Evolutionary conservation across 305 asterid species (phyloP).

Genomic region (Solanum hybrid): DNA sequence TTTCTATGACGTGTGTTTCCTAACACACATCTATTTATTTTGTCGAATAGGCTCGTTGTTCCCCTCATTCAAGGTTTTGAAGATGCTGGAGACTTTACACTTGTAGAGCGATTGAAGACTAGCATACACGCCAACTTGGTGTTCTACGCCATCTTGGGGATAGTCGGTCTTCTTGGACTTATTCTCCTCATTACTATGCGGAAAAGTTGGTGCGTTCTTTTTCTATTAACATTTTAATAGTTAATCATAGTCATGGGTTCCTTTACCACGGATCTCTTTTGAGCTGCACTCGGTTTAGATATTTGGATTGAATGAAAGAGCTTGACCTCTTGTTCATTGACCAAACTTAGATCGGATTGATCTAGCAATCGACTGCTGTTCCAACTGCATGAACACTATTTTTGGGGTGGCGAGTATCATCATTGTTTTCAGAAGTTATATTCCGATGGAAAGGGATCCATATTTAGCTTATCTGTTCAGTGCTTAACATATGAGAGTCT

Average conservation of each 20-base stretch:
- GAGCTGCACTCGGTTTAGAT: neutral
- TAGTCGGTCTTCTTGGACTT: constrained; percentile 88
- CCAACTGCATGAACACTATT: neutral
- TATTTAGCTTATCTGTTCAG: neutral
- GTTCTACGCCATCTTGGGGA: constrained; percentile 80
- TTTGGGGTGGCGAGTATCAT: neutral
- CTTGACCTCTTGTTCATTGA: neutral
- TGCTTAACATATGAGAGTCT: neutral
- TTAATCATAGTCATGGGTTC: neutral
- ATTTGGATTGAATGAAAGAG: neutral
- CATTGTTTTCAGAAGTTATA: neutral
- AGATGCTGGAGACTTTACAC: constrained; percentile 95
- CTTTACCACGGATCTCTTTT: neutral
- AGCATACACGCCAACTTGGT: constrained; percentile 88
- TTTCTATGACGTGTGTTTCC: neutral
- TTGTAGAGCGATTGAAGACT: constrained; percentile 86
- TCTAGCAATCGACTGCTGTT: neutral
- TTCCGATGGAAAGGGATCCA: neutral
- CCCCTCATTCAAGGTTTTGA: constrained; percentile 98
- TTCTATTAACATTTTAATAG: constrained; percentile 13
- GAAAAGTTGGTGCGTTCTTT: constrained; percentile 58
- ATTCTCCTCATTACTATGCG: constrained; percentile 74
- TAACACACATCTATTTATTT: neutral
- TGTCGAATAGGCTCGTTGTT: constrained; percentile 74
- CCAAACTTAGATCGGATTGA: neutral